Evolutionary conservation across 805 yeast genomes (phyloP).

Genomic region (Metschnikowia corniflorae): DNA sequence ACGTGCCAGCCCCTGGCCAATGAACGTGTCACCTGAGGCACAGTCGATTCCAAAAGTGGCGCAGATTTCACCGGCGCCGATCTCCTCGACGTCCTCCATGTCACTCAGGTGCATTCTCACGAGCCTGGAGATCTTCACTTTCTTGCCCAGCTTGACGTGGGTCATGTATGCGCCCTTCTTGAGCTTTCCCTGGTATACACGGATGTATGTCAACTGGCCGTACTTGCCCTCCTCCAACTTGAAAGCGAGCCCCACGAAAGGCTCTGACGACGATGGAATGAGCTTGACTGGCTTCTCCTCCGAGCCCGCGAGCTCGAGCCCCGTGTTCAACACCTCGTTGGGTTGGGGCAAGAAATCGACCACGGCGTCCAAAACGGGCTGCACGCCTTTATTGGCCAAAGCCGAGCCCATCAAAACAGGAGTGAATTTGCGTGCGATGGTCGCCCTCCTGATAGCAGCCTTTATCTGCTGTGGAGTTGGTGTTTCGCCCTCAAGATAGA

Average conservation of each 20-base stretch:
- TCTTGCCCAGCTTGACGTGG: slow-evolving; percentile 89
- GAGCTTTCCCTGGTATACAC: slow-evolving; percentile 95
- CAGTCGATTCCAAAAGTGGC: slow-evolving; percentile 99
- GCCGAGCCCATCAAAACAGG: slow-evolving; percentile 99
- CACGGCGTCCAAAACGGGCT: slow-evolving; percentile 92
- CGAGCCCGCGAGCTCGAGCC: slow-evolving; percentile 71
- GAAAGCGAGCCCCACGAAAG: slow-evolving; percentile 97
- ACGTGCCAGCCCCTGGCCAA: slow-evolving; percentile 63
- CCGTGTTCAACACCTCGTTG: slow-evolving; percentile 86
- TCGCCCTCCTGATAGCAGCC: slow-evolving; percentile 87
- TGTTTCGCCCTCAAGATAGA: slow-evolving; percentile 83
- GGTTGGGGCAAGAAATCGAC: slow-evolving; percentile 96
- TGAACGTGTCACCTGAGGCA: slow-evolving; percentile 96
- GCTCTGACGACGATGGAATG: slow-evolving; percentile 66
- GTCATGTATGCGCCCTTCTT: slow-evolving; percentile 86
- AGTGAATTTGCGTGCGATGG: slow-evolving; percentile 92
- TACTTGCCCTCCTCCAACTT: slow-evolving; percentile 97
- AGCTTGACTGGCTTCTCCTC: slow-evolving; percentile 58
- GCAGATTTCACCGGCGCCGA: slow-evolving; percentile 97
- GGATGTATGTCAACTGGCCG: slow-evolving; percentile 94
- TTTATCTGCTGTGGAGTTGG: slow-evolving; percentile 83
- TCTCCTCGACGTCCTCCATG: slow-evolving; percentile 96
- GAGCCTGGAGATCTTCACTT: slow-evolving; percentile 85
- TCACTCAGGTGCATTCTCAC: slow-evolving; percentile 99
- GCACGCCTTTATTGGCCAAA: slow-evolving; percentile 92